Conservation (phyloP, 1,139 yeast species). For the Yamadazyma oceani region DNA sequence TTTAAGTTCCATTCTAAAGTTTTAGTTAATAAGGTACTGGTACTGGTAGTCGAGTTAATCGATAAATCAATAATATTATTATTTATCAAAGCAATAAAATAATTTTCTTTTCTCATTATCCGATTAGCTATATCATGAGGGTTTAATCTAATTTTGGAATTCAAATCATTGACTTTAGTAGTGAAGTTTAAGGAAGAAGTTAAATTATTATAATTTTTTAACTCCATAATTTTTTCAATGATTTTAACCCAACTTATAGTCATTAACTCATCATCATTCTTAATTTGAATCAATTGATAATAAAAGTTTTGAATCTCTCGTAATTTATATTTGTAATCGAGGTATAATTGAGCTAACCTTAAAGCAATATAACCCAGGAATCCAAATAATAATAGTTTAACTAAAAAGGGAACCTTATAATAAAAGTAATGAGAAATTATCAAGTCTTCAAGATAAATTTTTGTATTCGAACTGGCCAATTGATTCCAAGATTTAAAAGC, state of each 20-base stretch:
- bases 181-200: constrained; percentile 37
- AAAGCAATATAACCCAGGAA: constrained; percentile 58
- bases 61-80: constrained; percentile 71
- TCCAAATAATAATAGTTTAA: constrained; percentile 62
- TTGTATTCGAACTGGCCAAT: constrained; percentile 8
- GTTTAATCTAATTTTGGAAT: constrained; percentile 72
- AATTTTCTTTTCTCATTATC: constrained; percentile 93
- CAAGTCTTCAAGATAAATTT: constrained; percentile 43
- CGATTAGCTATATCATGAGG: constrained; percentile 96
- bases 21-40: constrained; percentile 60
- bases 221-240: constrained; percentile 70
- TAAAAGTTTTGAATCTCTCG: constrained; percentile 67
- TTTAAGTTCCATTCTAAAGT: constrained; percentile 94
- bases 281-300: constrained; percentile 62
- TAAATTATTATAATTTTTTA: constrained; percentile 79
- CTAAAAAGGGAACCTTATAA: constrained; percentile 44
- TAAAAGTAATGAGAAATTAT: constrained; percentile 62
- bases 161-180: constrained; percentile 52
- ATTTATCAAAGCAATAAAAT: constrained; percentile 84
- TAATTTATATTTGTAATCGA: constrained; percentile 49
- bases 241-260: constrained; percentile 92
- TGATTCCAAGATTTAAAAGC: constrained; percentile 24
- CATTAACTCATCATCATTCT: constrained; percentile 76
- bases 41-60: constrained; percentile 22
- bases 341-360: constrained; percentile 61